Base-by-base conservation (phyloP, 1,284 basidiomycete species). In the Melampsora americana region DNA sequence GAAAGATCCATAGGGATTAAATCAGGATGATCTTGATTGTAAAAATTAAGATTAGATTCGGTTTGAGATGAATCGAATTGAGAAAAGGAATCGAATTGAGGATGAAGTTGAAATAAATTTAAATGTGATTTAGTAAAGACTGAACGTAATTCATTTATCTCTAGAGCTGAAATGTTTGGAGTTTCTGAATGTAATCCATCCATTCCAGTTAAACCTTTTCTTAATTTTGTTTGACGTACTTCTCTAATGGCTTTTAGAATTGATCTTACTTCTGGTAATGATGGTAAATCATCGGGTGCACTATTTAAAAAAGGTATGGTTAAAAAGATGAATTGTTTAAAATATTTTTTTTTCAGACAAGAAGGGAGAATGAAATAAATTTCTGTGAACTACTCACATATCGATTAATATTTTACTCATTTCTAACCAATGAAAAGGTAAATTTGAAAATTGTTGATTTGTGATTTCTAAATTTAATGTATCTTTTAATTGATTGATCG, bases 361-460 rank as follows among this genome's bases (percentile, higher is more conserved):
- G 5, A 62, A 20, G 28, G 32, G 11, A 35, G 2, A 26, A 35
- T 7, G 16, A 20, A 62, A 62, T 6, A n/a, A 60, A 60, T n/a
- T n/a, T n/a, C 4, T 42, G 6, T 42, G 11, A 20, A 30, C 30
- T 16, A 62, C 60, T 20, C 6, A 62, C 60, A 61, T 18, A 6
- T 61, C 28, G 32, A 62, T 62, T 5, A 62, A 28, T 30, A 35
- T 20, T 28, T 30, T 62, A 62, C 28, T 30, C n/a, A 62, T 28
- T 20, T 62, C 60, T 11, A 62, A 20, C 60, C 60, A 62, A 62
- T 62, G 32, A 28, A 62, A 62, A 14, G 60, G 60, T 7, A 62
- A 35, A 35, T 28, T 7, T 30, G 60, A 62, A 28, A 62, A 62
- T 11, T 11, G 26, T 16, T 4, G 14, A 32, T 5, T 20, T 18